Evolutionary conservation across 2,329 filamentous ascomycete species (phyloP), one percentile per base, ranked within the genome.

Genomic region (Cercospora berteroae): DNA sequence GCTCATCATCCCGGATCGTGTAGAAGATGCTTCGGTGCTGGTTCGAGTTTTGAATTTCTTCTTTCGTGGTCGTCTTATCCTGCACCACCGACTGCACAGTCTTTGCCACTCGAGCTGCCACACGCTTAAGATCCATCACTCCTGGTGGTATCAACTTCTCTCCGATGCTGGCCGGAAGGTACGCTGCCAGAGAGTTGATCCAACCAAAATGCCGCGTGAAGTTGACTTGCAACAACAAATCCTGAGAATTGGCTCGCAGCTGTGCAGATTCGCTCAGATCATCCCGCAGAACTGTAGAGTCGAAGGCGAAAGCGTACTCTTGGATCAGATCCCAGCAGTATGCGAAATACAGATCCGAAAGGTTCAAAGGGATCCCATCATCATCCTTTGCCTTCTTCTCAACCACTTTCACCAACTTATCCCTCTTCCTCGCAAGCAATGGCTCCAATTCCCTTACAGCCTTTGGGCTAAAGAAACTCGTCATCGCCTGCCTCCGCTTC

Each of bases 281-380:
- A 13, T 64, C 50, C 18, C 42, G 27, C 36, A 67, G 31, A 12
- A 64, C 55, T 4, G 55, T 44, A 9, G 55, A 64, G 20, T 67
- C 61, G 8, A 60, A 48, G 0, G 60, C 65, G 31, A 67, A 67
- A 23, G 60, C 60, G 27, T 64, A 67, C 12, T 67, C 61, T 13
- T 64, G 60, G 13, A 67, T 64, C 27, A 67, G 44, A 13, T 67
- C 65, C 55, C 61, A 64, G 13, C 60, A 67, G 25, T 64, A 67
- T 7, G 65, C 65, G 13, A 67, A 64, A 9, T 67, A 67, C 12
- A 64, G 23, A 31, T 67, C 65, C 8, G 52, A 60, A 20, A 67
- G 50, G 31, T 67, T 67, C 39, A 67, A 29, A 6, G 62, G 52
- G 5, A 25, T 20, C 10, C 56, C 55, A 20, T 29, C 25, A 6